Percentiles rank a stretch among this genome's conserved stretches.
Conservation (phyloP, 768 basidiomycete genomes). For the Leccinum rimulosum region DNA sequence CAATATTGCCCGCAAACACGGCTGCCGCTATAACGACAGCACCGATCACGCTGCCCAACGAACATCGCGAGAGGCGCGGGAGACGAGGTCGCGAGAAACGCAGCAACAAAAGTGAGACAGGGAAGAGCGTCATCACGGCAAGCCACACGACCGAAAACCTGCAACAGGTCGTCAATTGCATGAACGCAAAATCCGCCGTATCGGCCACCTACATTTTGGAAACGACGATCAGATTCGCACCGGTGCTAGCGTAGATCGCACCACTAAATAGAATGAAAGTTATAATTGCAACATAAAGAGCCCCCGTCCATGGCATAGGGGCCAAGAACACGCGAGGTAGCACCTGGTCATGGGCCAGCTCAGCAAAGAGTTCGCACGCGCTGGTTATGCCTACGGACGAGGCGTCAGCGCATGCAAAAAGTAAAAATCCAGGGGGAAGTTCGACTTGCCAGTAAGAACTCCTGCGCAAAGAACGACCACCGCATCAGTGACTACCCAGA, state of each 20-base stretch:
- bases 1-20: conserved; percentile 59
- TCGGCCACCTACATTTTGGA: conserved; percentile 51
- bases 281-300: conserved; percentile 51
- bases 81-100: conserved; percentile 66
- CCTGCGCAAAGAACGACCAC: conserved; percentile 72
- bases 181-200: background rate
- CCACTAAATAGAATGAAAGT: conserved; percentile 49
- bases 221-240: conserved; percentile 48
- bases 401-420: background rate
- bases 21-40: conserved; percentile 41
- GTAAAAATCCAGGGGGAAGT: background rate
- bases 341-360: conserved; percentile 58
- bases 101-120: conserved; percentile 55
- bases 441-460: conserved; percentile 55
- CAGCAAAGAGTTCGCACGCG: conserved; percentile 56
- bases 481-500: conserved; percentile 64
- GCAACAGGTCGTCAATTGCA: conserved; percentile 1
- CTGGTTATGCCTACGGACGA: conserved; percentile 46
- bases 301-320: conserved; percentile 46
- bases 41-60: conserved; percentile 39
- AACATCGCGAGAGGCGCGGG: conserved; percentile 39
- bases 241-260: conserved; percentile 56
- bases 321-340: conserved; percentile 52
- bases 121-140: conserved; percentile 62
- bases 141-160: conserved; percentile 72